phyloP scores from a whole-genome alignment of 306 rosid genomes.

The Elaeagnus macrophylla region DNA sequence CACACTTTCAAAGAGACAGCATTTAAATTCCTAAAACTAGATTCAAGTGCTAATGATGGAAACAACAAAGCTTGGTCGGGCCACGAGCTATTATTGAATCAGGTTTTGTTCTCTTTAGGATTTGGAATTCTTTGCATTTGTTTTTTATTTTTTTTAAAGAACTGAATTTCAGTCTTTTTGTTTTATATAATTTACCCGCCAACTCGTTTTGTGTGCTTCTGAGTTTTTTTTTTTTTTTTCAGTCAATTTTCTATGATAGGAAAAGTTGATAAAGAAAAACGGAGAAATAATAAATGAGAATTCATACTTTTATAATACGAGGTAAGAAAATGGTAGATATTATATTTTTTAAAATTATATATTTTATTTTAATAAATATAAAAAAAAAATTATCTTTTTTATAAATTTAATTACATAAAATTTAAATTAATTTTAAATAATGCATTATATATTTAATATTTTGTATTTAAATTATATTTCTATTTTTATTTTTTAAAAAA shows the following conservation, averaged over 20 bases:
- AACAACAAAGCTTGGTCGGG: conserved; percentile 24
- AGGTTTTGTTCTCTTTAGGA: neutral
- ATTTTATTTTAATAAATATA: too few species aligned
- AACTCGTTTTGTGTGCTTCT: conserved; percentile 4
- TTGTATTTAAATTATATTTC: too few species aligned
- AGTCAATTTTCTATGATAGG: neutral
- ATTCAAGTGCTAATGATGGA: conserved; percentile 14
- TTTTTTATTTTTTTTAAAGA: neutral
- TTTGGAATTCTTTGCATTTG: neutral
- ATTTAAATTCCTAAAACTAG: neutral
- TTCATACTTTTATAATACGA: too few species aligned
- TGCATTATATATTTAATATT: too few species aligned
- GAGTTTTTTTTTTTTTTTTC: conserved; percentile 3
- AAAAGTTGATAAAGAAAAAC: neutral
- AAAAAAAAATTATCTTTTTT: too few species aligned
- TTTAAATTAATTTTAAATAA: too few species aligned
- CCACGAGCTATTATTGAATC: conserved; percentile 16
- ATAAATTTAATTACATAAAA: too few species aligned
- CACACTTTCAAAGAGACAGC: neutral
- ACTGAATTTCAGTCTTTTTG: neutral
- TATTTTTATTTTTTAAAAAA: too few species aligned
- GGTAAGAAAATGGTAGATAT: too few species aligned
- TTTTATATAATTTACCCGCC: conserved; percentile 23
- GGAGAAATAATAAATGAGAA: too few species aligned
- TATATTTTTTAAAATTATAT: too few species aligned